Evolutionary conservation across 306 rosid genomes (phyloP), one percentile per base, ranked within the genome.

Genomic region (Vigna trinervia): DNA sequence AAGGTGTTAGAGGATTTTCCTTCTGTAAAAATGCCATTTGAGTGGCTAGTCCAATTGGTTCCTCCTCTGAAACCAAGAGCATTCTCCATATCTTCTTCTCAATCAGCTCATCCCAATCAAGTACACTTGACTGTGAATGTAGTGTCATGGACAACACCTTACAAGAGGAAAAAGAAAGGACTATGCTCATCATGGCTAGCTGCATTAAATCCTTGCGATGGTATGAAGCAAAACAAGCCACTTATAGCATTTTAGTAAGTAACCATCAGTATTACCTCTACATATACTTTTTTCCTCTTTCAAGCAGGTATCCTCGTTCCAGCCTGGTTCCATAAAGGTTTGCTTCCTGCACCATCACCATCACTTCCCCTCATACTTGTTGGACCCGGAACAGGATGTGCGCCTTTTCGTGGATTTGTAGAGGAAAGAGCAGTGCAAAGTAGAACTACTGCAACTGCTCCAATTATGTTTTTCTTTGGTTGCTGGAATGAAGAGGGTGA

Each of bases 381-480:
- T 30, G 98, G 98, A 62, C 98, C 98, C 0, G 97, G 98, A 71
- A 92, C 98, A 0, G 98, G 98, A 15, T 95, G 97, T 63, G 98
- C 97, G 0, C 98, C 98, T 20, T 92, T 95, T 54, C 89, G 72
- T 4, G 98, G 98, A 47, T 89, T 92, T 41, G 81, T 95, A 20
- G 96, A 92, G 85, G 98, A 95, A 81, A 89, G 98, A 72, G 90
- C 86, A 38, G n/a, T 84, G 53, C 92, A 89, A 81, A 89, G 87
- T 56, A 69, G 74, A 80, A 81, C 85, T 2, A 43, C 4, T 69
- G 52, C 84, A 53, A 87, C 90, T 67, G 97, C 96, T 74, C 96
- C 98, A 10, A 76, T 92, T 15, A 58, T 90, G 45, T 90, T 94
- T 82, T 92, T 95, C 83, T 92, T 90, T 78, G 98, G 98, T 72